These are phyloP conservation scores for Clonostachys sp. DNA, from an alignment of 2,329 filamentous ascomycete genomes.

Conservation along the genomic window DNA sequence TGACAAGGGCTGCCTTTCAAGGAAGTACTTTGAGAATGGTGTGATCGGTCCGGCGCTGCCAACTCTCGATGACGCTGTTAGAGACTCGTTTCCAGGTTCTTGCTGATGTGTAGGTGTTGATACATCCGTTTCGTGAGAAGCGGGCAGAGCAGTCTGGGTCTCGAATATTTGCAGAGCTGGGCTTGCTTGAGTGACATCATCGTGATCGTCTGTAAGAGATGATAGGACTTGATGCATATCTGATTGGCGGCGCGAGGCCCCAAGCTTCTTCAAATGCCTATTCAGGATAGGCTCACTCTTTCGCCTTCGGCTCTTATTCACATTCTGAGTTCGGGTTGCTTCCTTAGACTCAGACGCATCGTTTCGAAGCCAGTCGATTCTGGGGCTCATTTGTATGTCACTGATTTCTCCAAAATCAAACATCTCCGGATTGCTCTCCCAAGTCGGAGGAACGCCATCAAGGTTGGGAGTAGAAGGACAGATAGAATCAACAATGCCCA, in stretches of 20 bases:
- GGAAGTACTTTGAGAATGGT: neutral
- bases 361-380: conserved; percentile 4
- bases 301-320: conserved; percentile 15
- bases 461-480: conserved; percentile 3
- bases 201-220: neutral
- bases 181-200: neutral
- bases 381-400: conserved; percentile 16
- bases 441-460: neutral
- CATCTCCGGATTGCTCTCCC: conserved; percentile 5
- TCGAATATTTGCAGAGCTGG: neutral
- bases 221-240: neutral
- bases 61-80: neutral
- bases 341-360: neutral
- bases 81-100: neutral
- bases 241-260: neutral
- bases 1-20: neutral
- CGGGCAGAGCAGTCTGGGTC: neutral
- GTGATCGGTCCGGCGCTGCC: neutral
- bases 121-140: neutral
- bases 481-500: neutral
- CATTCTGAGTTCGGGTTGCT: neutral
- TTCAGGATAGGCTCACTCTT: conserved; percentile 27
- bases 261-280: conserved; percentile 10
- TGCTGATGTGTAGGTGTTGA: neutral
- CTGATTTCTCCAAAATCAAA: conserved; percentile 5